Percentiles rank a stretch among this genome's conserved stretches.
These are phyloP conservation scores for Entoloma clypeatum DNA, from an alignment of 1,284 basidiomycete genomes.

Conservation along the genomic window DNA sequence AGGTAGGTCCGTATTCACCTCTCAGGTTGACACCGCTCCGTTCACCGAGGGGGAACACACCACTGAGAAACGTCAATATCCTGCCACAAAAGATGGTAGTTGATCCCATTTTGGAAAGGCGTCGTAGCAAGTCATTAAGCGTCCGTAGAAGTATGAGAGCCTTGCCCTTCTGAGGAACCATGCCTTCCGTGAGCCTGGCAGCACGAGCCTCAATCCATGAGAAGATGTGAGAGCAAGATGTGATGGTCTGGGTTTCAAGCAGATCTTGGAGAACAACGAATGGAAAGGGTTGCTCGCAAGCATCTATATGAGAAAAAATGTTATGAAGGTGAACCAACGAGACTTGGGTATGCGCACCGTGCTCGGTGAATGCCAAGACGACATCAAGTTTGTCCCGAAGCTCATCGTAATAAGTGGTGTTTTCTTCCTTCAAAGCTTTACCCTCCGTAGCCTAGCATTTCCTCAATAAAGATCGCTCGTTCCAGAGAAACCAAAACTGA, in stretches of 20 bases:
- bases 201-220: conserved; percentile 78
- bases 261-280: conserved; percentile 71
- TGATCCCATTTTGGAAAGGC: conserved; percentile 79
- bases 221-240: conserved; percentile 79
- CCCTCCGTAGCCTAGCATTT: conserved; percentile 58
- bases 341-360: conserved; percentile 47
- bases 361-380: conserved; percentile 67
- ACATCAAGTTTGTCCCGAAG: conserved; percentile 67
- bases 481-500: conserved; percentile 33
- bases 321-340: neutral
- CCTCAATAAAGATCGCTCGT: neutral
- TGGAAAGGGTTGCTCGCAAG: conserved; percentile 41
- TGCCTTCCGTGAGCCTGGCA: conserved; percentile 60
- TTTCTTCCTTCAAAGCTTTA: conserved; percentile 41
- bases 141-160: conserved; percentile 80
- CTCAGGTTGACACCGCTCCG: conserved; percentile 87
- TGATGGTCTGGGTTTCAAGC: conserved; percentile 77
- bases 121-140: conserved; percentile 81
- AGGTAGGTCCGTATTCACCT: conserved; percentile 80
- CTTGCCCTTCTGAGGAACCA: conserved; percentile 84
- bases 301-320: conserved; percentile 27
- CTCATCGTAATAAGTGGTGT: conserved; percentile 54
- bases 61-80: conserved; percentile 81
- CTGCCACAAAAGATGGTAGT: conserved; percentile 85
- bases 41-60: conserved; percentile 84